A percentile compares a stretch with the other conserved stretches of the same genome.
Evolutionary conservation across 108 stramenopile genomes (phyloP).

Genomic region (Ochromonas danica): DNA sequence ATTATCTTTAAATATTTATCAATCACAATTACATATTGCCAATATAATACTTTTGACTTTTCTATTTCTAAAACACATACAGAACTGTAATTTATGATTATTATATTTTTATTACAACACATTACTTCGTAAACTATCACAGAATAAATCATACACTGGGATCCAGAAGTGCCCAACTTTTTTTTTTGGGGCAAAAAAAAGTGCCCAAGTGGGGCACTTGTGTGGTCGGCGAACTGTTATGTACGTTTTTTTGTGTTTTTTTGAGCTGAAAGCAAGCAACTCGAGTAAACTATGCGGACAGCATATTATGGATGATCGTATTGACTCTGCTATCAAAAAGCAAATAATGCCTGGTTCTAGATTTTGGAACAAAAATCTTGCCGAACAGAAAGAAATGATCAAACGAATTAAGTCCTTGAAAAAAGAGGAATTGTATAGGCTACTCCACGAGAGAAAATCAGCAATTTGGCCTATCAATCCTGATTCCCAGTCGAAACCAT

Average conservation of each 20-base stretch:
- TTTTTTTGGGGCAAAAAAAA: constrained; percentile 10
- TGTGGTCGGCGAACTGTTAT: constrained; percentile 14
- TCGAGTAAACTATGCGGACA: constrained; percentile 15
- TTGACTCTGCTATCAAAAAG: constrained; percentile 16
- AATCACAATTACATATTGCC: too few relatives aligned
- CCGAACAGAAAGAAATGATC: constrained; percentile 15
- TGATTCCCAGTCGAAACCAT: constrained; percentile 15
- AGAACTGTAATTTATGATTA: too few relatives aligned
- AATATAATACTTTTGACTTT: too few relatives aligned
- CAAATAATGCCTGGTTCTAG: constrained; percentile 15
- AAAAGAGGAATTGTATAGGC: constrained; percentile 16
- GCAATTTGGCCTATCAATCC: constrained; percentile 15
- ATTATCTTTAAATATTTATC: too few relatives aligned
- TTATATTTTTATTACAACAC: too few relatives aligned
- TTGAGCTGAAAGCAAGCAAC: constrained; percentile 15
- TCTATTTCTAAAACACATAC: too few relatives aligned
- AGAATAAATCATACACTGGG: neutral
- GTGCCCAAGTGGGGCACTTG: constrained; percentile 12
- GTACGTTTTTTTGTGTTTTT: constrained; percentile 17
- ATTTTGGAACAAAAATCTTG: constrained; percentile 17
- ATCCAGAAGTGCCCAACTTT: constrained; percentile 15
- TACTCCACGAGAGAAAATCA: constrained; percentile 15
- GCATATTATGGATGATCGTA: constrained; percentile 16
- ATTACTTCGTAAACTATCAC: too few relatives aligned
- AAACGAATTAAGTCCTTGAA: constrained; percentile 17